Evolutionary conservation across 371 early-diverging fungal genomes (phyloP).

Genomic region (Entomophthora muscae): DNA sequence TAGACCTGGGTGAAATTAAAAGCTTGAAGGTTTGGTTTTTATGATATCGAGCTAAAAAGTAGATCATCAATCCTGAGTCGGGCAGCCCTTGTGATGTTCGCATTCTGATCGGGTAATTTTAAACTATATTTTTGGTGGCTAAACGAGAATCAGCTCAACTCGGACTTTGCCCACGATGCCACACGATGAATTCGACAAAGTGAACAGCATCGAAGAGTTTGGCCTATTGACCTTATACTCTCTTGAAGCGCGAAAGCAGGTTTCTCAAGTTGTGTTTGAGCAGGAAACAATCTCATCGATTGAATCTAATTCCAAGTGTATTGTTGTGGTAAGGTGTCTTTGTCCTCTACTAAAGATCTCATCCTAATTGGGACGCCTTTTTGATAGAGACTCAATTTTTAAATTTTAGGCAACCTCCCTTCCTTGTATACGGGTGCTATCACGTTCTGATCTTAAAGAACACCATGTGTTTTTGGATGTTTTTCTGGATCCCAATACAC

Average conservation of each 20-base stretch:
- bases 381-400: neutral
- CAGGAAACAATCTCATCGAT: neutral
- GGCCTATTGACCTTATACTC: neutral
- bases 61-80: neutral
- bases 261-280: neutral
- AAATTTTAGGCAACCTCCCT: constrained; percentile 14
- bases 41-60: neutral
- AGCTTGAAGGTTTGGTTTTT: constrained; percentile 18
- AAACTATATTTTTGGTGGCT: neutral
- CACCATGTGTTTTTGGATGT: constrained; percentile 25
- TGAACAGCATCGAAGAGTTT: neutral
- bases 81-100: neutral
- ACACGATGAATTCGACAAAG: neutral
- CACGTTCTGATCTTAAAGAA: constrained; percentile 16
- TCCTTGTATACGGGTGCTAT: constrained; percentile 22
- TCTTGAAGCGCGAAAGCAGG: neutral
- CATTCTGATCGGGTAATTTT: neutral
- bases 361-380: too few relatives aligned
- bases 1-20: constrained; percentile 23
- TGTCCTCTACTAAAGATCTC: neutral
- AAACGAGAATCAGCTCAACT: neutral
- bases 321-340: constrained; percentile 24
- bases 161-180: neutral
- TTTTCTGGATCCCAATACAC: constrained; percentile 17
- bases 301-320: constrained; percentile 13